phyloP scores from a whole-genome alignment of 2,329 filamentous ascomycete genomes.

The Monosporascus sp. region DNA sequence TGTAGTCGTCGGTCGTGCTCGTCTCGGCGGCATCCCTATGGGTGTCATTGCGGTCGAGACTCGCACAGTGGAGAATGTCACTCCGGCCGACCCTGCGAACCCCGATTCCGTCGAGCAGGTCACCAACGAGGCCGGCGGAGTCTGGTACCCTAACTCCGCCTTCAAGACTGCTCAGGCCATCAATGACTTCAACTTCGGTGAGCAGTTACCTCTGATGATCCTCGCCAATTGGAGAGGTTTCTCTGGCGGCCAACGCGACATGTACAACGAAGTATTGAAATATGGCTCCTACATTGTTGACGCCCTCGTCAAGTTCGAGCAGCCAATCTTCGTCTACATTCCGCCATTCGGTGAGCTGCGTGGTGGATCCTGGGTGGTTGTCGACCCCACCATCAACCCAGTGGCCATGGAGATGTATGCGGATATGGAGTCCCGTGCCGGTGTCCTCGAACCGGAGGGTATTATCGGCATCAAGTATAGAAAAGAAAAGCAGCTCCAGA shows the following conservation, averaged over 20 bases:
- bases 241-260: conserved; percentile 98
- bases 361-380: conserved; percentile 98
- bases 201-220: conserved; percentile 98
- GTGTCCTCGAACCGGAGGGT: conserved; percentile 96
- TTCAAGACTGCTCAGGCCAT: conserved; percentile 99
- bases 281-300: conserved; percentile 99
- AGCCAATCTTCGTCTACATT: conserved; percentile 98
- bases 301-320: conserved; percentile 95
- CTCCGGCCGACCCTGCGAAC: conserved; percentile 93
- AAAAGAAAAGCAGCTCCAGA: conserved; percentile 93
- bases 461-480: conserved; percentile 99
- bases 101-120: conserved; percentile 97
- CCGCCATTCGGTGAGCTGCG: conserved; percentile 93
- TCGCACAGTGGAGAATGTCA: conserved; percentile 92
- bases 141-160: conserved; percentile 99
- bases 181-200: conserved; percentile 97
- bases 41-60: conserved; percentile 98
- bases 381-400: conserved; percentile 97
- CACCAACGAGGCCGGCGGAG: conserved; percentile 89
- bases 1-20: conserved; percentile 92
- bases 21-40: conserved; percentile 93
- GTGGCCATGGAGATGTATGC: conserved; percentile 99
- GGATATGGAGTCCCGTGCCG: conserved; percentile 87
- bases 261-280: conserved; percentile 99
- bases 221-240: conserved; percentile 99